Percentiles rank a stretch among this genome's conserved stretches.
phyloP scores from a whole-genome alignment of 495 filamentous ascomycete genomes.

The Ramalina intermedia region DNA sequence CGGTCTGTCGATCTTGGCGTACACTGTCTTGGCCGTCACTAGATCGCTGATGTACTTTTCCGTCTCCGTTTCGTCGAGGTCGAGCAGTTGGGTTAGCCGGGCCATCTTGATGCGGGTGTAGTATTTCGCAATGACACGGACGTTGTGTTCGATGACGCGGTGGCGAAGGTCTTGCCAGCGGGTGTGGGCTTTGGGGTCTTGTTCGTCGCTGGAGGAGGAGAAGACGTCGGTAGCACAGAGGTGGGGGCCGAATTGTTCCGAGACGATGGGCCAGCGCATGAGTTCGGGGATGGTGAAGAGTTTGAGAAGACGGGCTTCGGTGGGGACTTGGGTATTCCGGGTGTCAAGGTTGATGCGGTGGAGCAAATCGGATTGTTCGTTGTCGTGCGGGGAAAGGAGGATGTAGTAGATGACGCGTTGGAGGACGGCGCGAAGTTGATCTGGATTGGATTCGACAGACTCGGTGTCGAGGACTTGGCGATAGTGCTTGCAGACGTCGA shows the following conservation, averaged over 20 bases:
- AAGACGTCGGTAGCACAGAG: conserved; percentile 90
- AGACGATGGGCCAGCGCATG: conserved; percentile 94
- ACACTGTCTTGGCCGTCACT: conserved; percentile 91
- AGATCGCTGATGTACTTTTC: conserved; percentile 94
- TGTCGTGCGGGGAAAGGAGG: conserved; percentile 92
- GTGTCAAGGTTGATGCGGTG: conserved; percentile 67
- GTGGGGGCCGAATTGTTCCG: conserved; percentile 72
- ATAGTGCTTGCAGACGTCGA: conserved; percentile 95
- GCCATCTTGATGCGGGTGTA: conserved; percentile 92
- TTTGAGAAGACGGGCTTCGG: conserved; percentile 70
- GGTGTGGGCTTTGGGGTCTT: conserved; percentile 60
- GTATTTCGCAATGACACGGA: conserved; percentile 93
- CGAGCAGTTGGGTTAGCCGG: conserved; percentile 75
- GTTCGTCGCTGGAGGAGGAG: conserved; percentile 28
- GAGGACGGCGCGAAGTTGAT: conserved; percentile 68
- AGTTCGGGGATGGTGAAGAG: conserved; percentile 90
- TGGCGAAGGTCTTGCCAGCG: conserved; percentile 91
- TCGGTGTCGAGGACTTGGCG: conserved; percentile 90
- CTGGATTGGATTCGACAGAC: conserved; percentile 76
- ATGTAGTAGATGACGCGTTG: conserved; percentile 94
- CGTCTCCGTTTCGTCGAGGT: conserved; percentile 86
- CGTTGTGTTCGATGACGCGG: conserved; percentile 98
- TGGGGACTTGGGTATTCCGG: conserved; percentile 51
- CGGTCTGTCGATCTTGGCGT: conserved; percentile 92
- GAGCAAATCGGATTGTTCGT: conserved; percentile 93